Base-by-base conservation (phyloP, 2,329 filamentous ascomycete species). In the Colletotrichum sp. region DNA sequence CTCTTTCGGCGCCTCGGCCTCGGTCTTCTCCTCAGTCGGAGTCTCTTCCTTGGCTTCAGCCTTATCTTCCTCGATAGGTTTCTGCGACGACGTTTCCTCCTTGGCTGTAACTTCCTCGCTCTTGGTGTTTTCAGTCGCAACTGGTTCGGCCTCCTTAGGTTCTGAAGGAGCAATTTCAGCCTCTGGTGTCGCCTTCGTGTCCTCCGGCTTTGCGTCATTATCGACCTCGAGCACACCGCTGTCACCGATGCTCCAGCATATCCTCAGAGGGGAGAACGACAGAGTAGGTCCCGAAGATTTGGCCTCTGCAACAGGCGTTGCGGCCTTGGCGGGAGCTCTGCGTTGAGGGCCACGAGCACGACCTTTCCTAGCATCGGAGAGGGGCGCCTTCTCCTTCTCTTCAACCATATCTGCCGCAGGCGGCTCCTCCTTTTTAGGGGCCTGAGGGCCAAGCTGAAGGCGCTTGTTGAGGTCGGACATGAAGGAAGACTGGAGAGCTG, bases 401-500 rank as follows among this genome's bases (percentile, higher is more conserved):
- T 79, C 78, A 8, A 32, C 60, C 64, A 71, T 18, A 28, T 70
- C 75, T 5, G 67, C 71, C 34, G 69, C 76, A 10, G 78, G 74
- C 12, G 71, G 57, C 55, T 83, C 79, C 24, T 79, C 76, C 71
- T 72, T 74, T 63, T 95, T 96, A 3, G 93, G 91, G 12, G 90
- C 92, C 79, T 95, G 93, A n/a, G 96, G 96, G 2, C 97, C 97
- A 43, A 98, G 86, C 82, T 95, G 93, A 32, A 99, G 88, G 65
- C 96, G 94, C 80, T 95, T 96, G 84, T 99, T 98, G 57, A 99
- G 87, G 81, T 99, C 96, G 60, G 93, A 96, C 90, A 99, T 92
- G 84, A 99, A 99, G 5, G 95, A 95, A 48, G 95, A 95, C 85
- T 98, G 96, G 36, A 99, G 87, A 28, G 95, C 94, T 18, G 96